Evolutionary conservation across 768 basidiomycete species (phyloP), one percentile per base, ranked within the genome.

Genomic region (Pisolithus microcarpus): DNA sequence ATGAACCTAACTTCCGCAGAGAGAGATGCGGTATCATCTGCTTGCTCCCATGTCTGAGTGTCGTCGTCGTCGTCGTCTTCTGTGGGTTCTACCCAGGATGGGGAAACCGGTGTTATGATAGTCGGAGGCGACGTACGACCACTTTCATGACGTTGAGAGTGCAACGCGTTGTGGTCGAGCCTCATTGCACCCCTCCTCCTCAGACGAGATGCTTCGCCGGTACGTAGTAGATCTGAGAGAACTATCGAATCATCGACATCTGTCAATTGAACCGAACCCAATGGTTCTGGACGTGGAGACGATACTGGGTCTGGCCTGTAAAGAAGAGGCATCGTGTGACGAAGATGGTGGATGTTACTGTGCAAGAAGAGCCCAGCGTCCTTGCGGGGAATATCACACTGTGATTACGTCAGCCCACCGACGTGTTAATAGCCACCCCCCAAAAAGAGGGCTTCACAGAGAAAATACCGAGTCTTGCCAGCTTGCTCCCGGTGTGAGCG

Each of bases 111-210:
- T 16, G 61, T 60, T 6, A 68, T 49, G 46, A 68, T 61, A 0
- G 65, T 56, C 7, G 63, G 57, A 23, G 63, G 59, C 40, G 58
- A 61, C n/a, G 44, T 39, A 39, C 53, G 62, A 46, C 60, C 60
- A 2, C 48, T 36, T 57, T 65, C 67, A 16, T 56, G 52, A 45
- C 67, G 65, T 46, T 66, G 65, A n/a, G 59, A 46, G 50, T 47
- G 60, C 24, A 65, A 43, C 21, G 58, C 36, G 37, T 60, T 65
- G 52, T 73, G 74, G 65, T 83, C 81, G 31, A 85, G 70, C 37
- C 82, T 73, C 75, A 87, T 77, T 47, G 86, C 86, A 10, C 86
- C 86, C 55, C 86, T 71, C 50, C 86, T 71, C n/a, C 86, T 77
- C 48, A 87, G 68, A 5, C 86, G 73, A 4, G 86, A 87, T 0